Conservation (phyloP, 139 green algal genomes). For the Mychonastes homosphaera region DNA sequence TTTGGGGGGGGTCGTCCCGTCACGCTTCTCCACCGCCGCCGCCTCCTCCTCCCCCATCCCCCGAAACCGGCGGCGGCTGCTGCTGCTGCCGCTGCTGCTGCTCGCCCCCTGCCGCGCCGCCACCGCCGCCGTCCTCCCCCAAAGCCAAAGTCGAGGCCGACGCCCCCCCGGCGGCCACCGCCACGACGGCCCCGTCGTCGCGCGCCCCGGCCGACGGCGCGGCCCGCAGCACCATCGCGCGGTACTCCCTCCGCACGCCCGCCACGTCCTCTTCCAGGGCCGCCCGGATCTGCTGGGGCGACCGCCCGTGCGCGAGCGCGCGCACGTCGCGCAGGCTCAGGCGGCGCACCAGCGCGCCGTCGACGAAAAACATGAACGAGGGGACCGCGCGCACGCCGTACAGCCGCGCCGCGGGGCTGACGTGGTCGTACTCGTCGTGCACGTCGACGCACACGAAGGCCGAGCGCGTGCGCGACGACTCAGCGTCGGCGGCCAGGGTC, state of each 20-base stretch:
- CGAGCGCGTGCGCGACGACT: constrained; percentile 8
- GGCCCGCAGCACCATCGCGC: constrained; percentile 13
- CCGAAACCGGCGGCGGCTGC: too few species aligned
- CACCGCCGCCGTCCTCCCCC: too few species aligned
- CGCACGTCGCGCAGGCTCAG: not conserved
- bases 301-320: not conserved
- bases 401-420: not conserved
- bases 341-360: constrained; percentile 20
- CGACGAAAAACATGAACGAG: constrained; percentile 24
- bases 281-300: constrained; percentile 3
- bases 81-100: too few species aligned
- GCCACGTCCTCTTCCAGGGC: constrained; percentile 10
- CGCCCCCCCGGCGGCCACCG: too few species aligned
- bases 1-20: too few species aligned
- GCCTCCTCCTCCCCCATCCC: too few species aligned
- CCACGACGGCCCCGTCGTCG: too few species aligned
- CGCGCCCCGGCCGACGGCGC: too few species aligned
- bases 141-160: too few species aligned
- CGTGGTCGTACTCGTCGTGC: constrained; percentile 22
- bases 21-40: too few species aligned
- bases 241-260: constrained; percentile 1
- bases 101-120: too few species aligned
- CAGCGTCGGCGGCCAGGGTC: constrained; percentile 8
- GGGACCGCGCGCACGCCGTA: constrained; percentile 25
- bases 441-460: constrained; percentile 27